Percentiles rank a stretch among this genome's conserved stretches.
phyloP scores from a whole-genome alignment of 2,329 filamentous ascomycete species.

The Cercospora zeina region DNA sequence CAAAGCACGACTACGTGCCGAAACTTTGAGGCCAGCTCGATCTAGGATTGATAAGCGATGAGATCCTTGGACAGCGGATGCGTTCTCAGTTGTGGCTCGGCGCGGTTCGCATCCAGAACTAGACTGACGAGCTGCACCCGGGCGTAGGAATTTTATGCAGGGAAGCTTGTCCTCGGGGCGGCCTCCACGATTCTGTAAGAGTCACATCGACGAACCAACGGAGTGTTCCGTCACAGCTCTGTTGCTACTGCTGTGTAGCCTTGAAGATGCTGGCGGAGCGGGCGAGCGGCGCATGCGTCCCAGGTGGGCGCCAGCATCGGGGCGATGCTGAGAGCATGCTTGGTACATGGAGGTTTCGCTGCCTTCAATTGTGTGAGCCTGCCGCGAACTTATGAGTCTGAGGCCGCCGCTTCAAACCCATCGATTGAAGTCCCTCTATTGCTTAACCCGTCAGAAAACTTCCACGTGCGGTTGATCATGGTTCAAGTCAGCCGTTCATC shows the following conservation, averaged over 20 bases:
- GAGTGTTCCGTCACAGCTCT: neutral
- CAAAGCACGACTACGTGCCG: neutral
- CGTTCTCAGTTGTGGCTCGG: neutral
- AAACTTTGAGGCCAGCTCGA: too few relatives aligned
- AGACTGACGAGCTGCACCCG: slow-evolving; percentile 8
- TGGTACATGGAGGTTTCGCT: neutral
- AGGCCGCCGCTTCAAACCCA: neutral
- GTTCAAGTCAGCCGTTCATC: neutral
- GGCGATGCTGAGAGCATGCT: neutral
- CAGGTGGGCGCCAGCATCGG: neutral
- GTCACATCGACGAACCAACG: slow-evolving; percentile 3
- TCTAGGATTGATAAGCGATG: neutral
- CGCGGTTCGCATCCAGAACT: neutral
- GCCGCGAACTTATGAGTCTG: slow-evolving; percentile 1
- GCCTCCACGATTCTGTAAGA: slow-evolving; percentile 2
- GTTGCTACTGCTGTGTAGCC: slow-evolving; percentile 2
- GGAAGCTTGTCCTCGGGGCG: neutral
- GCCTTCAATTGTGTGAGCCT: neutral
- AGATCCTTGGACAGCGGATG: neutral
- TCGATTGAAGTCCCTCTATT: neutral
- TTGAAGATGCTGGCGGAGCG: slow-evolving; percentile 3
- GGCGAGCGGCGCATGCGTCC: neutral
- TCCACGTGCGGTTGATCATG: too few relatives aligned
- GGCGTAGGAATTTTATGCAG: slow-evolving; percentile 5
- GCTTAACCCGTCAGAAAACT: neutral